Evolutionary conservation across 495 filamentous ascomycete genomes (phyloP), one percentile per base, ranked within the genome.

Genomic region (Neurospora tetrasperma): DNA sequence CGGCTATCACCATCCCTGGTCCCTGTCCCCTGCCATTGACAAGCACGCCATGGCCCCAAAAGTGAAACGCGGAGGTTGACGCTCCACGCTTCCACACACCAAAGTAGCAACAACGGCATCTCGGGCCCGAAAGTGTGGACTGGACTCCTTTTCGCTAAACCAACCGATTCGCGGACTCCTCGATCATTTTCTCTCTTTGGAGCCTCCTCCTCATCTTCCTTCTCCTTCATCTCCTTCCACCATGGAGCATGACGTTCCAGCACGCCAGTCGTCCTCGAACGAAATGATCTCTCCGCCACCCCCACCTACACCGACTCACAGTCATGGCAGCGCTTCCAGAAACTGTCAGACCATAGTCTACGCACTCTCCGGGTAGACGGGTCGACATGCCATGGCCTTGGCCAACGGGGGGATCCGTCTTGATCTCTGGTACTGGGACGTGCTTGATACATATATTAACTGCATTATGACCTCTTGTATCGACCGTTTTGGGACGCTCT

Each of bases 81-180:
- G 70, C 42, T 78, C 78, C 78, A 79, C 59, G 54, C 39, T 20
- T 2, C 43, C 54, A 18, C 41, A 74, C 59, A 43, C 72, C 42
- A 71, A 71, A 70, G 75, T 73, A 71, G 74, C 73, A 77, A 75
- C 69, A 43, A 27, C 78, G 76, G 78, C 69, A 75, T 68, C 46
- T 72, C 72, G 73, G 76, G 76, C 71, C 27, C 70, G 71, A 42
- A 42, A 74, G 14, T 16, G 43, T 42, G 40, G n/a, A 14, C 4
- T 42, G 41, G 41, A 3, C 16, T 43, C 44, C 71, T 44, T 69
- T 44, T 70, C 66, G 39, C 71, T 38, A 73, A 16, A 27, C 35
- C 14, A 70, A 70, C 40, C 75, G 72, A 78, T 75, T 78, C 73
- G 76, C 71, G 76, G 76, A 72, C 59, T 74, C 48, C 70, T 48